Evolutionary conservation across 768 basidiomycete species (phyloP), one percentile per base, ranked within the genome.

Genomic region (Fibroporia radiculosa): DNA sequence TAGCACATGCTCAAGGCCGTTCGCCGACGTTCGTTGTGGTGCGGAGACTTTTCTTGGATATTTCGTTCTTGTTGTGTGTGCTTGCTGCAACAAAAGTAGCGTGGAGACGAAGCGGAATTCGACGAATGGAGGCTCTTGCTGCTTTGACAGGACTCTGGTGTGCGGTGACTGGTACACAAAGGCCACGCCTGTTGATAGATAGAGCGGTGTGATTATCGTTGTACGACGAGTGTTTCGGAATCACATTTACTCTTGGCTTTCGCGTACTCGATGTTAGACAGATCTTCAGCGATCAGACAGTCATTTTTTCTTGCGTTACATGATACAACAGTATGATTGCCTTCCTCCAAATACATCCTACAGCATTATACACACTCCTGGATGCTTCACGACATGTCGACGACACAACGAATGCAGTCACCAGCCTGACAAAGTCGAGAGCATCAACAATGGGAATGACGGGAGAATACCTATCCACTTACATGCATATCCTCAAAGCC

Each of bases 401-500:
- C 87, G 8, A 99, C 87, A 53, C 93, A 93, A 51, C 95, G 86
- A 59, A 99, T 96, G 63, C 93, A 96, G 39, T 87, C 74, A 13
- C 93, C 93, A 36, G 64, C 69, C 85, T 92, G 39, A 0, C 53
- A 16, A 27, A 59, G 42, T 18, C 41, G 29, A 48, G 40, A 25
- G 39, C 28, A 28, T 45, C 20, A 49, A 47, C 13, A 16, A 27
- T 11, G 10, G n/a, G 13, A 13, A 16, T 4, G 39, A 27, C 34
- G 7, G 12, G 4, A 3, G 12, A 28, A 28, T 24, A 18, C 1
- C 1, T 10, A 32, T 12, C 16, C 40, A 77, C 92, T 66, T 66
- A 93, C 90, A 69, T 97, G 92, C 93, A 99, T 98, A 60, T 95
- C 89, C 46, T 84, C 71, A 73, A 99, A 97, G 18, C 90, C 91